Conservation (phyloP, 2,329 filamentous ascomycete genomes). For the Botryotinia globosa region DNA sequence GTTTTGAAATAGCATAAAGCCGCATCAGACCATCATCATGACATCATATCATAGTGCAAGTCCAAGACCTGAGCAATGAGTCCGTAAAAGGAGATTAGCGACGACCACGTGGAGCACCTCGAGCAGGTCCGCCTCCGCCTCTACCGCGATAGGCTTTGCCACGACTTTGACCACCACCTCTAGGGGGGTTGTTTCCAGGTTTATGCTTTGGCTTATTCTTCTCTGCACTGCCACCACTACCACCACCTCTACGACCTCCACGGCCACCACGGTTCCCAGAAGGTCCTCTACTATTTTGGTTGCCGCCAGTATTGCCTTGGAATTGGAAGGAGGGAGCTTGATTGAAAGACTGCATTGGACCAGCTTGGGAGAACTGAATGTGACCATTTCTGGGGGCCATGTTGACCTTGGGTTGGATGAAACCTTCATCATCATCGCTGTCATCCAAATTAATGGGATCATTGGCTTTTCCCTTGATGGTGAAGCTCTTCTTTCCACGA, state of each 20-base stretch:
- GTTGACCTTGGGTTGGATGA: constrained; percentile 34
- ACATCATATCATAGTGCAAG: not conserved
- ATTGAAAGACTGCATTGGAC: constrained; percentile 4
- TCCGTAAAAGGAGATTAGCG: not conserved
- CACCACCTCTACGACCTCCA: not conserved
- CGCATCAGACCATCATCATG: not conserved
- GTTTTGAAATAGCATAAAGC: not conserved
- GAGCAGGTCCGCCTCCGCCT: constrained; percentile 3
- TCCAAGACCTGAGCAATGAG: not conserved
- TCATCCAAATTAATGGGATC: constrained; percentile 36
- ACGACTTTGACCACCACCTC: constrained; percentile 3
- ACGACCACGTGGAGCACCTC: constrained; percentile 12
- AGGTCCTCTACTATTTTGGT: not conserved
- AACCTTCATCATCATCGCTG: constrained; percentile 31
- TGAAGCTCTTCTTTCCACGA: constrained; percentile 28
- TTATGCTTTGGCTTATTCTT: constrained; percentile 7
- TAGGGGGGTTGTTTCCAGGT: not conserved
- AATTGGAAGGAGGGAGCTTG: constrained; percentile 3
- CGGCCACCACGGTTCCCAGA: not conserved
- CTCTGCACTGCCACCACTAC: not conserved
- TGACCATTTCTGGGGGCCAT: not conserved
- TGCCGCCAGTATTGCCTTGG: constrained; percentile 8
- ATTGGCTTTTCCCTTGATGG: constrained; percentile 36
- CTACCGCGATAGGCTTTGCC: constrained; percentile 1
- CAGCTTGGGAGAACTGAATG: constrained; percentile 18